phyloP scores from a whole-genome alignment of 2,329 filamentous ascomycete genomes.

The Calonectria leucothoes region DNA sequence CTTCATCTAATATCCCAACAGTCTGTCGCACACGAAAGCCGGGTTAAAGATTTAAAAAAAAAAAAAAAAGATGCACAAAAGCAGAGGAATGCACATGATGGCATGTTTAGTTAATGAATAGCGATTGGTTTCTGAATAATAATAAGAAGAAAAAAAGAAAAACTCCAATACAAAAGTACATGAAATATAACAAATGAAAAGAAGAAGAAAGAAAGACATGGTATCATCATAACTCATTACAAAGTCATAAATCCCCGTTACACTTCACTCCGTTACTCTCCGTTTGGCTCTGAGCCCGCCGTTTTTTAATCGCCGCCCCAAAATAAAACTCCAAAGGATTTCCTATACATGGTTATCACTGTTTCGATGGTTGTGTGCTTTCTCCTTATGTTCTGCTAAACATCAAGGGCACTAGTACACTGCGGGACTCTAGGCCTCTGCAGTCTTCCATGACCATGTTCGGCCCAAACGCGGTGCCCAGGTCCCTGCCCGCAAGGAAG shows the following conservation, averaged over 20 bases:
- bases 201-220: slow-evolving; percentile 34
- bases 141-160: background rate
- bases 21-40: background rate
- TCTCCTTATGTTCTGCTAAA: slow-evolving; percentile 59
- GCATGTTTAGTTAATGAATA: background rate
- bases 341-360: background rate
- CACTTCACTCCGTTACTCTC: background rate
- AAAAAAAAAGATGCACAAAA: background rate
- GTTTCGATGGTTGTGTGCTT: background rate
- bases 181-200: slow-evolving; percentile 27
- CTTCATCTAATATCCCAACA: background rate
- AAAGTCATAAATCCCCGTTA: slow-evolving; percentile 40
- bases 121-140: background rate
- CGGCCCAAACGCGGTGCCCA: slow-evolving; percentile 45
- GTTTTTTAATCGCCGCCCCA: background rate
- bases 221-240: slow-evolving; percentile 44
- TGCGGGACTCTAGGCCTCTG: slow-evolving; percentile 62
- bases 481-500: slow-evolving; percentile 45
- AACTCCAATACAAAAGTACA: slow-evolving; percentile 28
- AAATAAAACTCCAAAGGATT: slow-evolving; percentile 3
- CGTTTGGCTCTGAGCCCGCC: background rate
- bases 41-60: too few relatives aligned
- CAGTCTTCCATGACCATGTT: slow-evolving; percentile 56
- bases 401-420: slow-evolving; percentile 69
- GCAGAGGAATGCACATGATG: background rate